phyloP scores from a whole-genome alignment of 108 stramenopile genomes.

The Cyclotella kingstonii region DNA sequence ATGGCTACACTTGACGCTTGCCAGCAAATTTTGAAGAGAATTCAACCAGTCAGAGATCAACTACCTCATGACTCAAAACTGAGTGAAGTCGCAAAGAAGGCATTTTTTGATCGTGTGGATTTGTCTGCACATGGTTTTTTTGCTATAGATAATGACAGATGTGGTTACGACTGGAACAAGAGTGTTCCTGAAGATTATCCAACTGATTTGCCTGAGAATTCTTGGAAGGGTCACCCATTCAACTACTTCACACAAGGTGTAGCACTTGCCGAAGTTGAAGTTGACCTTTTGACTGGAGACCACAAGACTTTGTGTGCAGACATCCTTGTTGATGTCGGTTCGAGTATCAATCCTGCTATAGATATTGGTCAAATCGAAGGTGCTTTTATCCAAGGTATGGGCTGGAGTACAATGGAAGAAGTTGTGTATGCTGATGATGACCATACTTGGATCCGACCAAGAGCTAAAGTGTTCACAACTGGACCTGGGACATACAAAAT shows the following conservation, averaged over 20 bases:
- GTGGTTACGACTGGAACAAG: conserved; percentile 84
- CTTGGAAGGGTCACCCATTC: conserved; percentile 89
- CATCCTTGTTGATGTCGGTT: conserved; percentile 85
- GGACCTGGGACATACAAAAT: conserved; percentile 98
- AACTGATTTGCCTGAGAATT: conserved; percentile 76
- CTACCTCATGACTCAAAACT: conserved; percentile 66
- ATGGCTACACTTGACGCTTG: conserved; percentile 96
- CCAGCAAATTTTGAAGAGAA: conserved; percentile 77
- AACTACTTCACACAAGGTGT: conserved; percentile 94
- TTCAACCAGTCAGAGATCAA: conserved; percentile 77
- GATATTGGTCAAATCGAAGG: conserved; percentile 98
- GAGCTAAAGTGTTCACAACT: conserved; percentile 78
- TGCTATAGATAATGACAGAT: conserved; percentile 64
- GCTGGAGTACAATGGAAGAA: conserved; percentile 96
- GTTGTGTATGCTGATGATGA: conserved; percentile 87
- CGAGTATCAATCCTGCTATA: conserved; percentile 93
- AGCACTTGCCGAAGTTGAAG: conserved; percentile 86
- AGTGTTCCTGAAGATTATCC: conserved; percentile 65
- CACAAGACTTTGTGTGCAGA: conserved; percentile 79
- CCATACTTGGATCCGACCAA: conserved; percentile 88
- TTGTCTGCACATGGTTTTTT: conserved; percentile 94
- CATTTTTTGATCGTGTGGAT: conserved; percentile 84
- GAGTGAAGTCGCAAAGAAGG: conserved; percentile 71
- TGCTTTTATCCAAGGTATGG: conserved; percentile 94
- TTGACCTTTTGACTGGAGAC: conserved; percentile 90